Percentiles rank a stretch among this genome's conserved stretches.
Conservation (phyloP, 2,329 filamentous ascomycete species). For the Ceratocystis harringtonii region DNA sequence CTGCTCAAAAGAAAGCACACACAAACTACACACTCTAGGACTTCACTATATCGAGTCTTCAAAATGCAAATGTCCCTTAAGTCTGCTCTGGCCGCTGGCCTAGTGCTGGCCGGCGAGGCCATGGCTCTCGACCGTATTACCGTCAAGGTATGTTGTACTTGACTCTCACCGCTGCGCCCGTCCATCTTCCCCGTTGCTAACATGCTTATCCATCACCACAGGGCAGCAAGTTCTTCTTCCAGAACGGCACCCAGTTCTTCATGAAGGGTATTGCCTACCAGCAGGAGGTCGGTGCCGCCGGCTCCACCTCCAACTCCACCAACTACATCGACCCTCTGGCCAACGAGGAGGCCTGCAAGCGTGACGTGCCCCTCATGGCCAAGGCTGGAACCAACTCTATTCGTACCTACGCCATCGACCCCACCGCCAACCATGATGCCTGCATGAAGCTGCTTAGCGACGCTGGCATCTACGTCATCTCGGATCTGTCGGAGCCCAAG, state of each 20-base stretch:
- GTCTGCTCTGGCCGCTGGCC: slow-evolving; percentile 25
- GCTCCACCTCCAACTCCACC: slow-evolving; percentile 29
- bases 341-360: slow-evolving; percentile 54
- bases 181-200: neutral
- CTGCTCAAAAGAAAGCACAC: neutral
- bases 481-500: slow-evolving; percentile 70
- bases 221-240: slow-evolving; percentile 81
- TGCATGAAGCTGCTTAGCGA: slow-evolving; percentile 76
- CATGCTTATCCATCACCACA: slow-evolving; percentile 23
- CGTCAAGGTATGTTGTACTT: slow-evolving; percentile 43
- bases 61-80: slow-evolving; percentile 23
- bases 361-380: slow-evolving; percentile 69
- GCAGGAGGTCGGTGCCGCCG: slow-evolving; percentile 51
- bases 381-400: slow-evolving; percentile 80
- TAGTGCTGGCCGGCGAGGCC: slow-evolving; percentile 30
- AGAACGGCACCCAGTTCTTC: slow-evolving; percentile 54
- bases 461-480: slow-evolving; percentile 87
- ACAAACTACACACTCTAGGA: neutral
- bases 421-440: slow-evolving; percentile 55
- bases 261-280: slow-evolving; percentile 95
- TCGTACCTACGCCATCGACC: slow-evolving; percentile 87
- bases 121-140: slow-evolving; percentile 42
- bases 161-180: neutral
- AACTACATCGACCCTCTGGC: slow-evolving; percentile 73
- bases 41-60: neutral